Conservation (phyloP, 2,329 filamentous ascomycete species). For the Xylaria sp. region DNA sequence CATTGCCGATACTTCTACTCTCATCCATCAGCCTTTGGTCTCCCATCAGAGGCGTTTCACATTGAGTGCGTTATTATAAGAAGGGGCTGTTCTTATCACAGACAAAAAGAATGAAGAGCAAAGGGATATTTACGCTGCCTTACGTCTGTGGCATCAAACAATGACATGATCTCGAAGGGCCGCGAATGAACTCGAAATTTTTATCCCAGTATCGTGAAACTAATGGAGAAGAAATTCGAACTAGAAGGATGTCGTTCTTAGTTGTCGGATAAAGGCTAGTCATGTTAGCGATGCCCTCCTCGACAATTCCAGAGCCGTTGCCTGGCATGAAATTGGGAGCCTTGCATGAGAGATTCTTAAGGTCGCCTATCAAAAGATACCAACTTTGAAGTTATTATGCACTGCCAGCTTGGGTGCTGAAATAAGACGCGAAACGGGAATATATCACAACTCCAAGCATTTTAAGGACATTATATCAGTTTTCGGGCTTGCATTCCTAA, state of each 20-base stretch:
- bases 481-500: conserved; percentile 21
- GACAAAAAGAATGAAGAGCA: neutral
- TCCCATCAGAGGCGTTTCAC: neutral
- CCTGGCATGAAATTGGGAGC: neutral
- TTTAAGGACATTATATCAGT: neutral
- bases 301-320: neutral
- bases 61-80: neutral
- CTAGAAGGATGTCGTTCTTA: neutral
- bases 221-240: neutral
- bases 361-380: neutral
- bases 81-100: neutral
- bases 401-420: neutral
- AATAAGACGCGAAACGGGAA: neutral
- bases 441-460: conserved; percentile 1
- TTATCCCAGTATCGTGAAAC: conserved; percentile 1
- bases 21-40: neutral
- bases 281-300: neutral
- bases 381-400: neutral
- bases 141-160: neutral
- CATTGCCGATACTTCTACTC: neutral
- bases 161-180: neutral
- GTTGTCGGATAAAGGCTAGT: neutral
- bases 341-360: neutral
- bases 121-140: neutral
- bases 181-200: neutral